These are phyloP conservation scores for Fusarium sp. DNA, from an alignment of 2,329 filamentous ascomycete genomes.

Conservation along the genomic window DNA sequence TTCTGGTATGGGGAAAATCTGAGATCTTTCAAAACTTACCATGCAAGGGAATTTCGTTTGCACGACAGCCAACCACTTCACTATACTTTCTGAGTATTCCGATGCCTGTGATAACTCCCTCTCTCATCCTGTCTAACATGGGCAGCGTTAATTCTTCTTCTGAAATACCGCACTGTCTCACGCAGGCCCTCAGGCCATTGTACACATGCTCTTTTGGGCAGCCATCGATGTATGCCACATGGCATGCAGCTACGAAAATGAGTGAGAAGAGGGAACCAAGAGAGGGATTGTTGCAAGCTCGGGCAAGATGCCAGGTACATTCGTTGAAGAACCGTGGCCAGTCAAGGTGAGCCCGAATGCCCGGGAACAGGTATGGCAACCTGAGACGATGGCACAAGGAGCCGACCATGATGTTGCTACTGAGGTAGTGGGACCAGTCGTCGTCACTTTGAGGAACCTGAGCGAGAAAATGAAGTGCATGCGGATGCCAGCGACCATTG, in stretches of 20 bases:
- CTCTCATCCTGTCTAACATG: conserved; percentile 9
- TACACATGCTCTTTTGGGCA: conserved; percentile 1
- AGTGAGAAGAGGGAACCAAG: conserved; percentile 21
- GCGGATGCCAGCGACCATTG: conserved; percentile 1
- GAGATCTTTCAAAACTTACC: conserved; percentile 2
- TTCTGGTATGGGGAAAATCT: background rate
- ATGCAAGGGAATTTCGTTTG: conserved; percentile 27
- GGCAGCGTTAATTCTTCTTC: conserved; percentile 7
- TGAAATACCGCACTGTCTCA: conserved; percentile 9
- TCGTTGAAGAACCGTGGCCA: conserved; percentile 14
- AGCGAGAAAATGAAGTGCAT: conserved; percentile 18
- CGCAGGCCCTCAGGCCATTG: background rate
- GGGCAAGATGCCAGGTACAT: conserved; percentile 8
- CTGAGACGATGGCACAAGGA: conserved; percentile 6
- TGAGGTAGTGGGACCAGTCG: conserved; percentile 15
- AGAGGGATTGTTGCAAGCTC: background rate
- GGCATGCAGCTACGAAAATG: conserved; percentile 22
- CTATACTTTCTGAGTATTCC: conserved; percentile 11
- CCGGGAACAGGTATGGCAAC: background rate
- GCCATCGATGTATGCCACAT: conserved; percentile 8
- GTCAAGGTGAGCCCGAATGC: background rate
- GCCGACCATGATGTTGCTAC: conserved; percentile 7
- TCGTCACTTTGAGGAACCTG: conserved; percentile 11
- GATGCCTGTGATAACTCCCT: conserved; percentile 16
- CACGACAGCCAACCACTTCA: conserved; percentile 12